Conservation (phyloP, 495 filamentous ascomycete species). For the Podospora didyma region DNA sequence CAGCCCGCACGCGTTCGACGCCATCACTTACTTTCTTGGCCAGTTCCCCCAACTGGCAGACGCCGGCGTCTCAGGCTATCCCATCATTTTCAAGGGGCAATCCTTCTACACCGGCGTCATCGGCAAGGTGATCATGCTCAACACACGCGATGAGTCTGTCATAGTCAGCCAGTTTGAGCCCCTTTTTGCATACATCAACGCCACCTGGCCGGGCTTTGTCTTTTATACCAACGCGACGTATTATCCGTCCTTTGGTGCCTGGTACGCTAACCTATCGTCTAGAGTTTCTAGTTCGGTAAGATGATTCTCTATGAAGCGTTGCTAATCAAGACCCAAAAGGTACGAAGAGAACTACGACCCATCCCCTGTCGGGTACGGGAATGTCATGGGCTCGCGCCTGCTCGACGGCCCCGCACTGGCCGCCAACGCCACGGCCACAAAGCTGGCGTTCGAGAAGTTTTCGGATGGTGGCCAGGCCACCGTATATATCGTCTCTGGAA, state of each 20-base stretch:
- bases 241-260: conserved; percentile 40
- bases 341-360: conserved; percentile 28
- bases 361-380: conserved; percentile 29
- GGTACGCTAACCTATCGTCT: conserved; percentile 25
- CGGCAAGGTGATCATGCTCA: conserved; percentile 19
- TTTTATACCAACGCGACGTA: conserved; percentile 37
- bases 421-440: conserved; percentile 18
- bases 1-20: conserved; percentile 16
- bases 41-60: conserved; percentile 29
- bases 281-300: not conserved
- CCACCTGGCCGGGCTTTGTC: conserved; percentile 39
- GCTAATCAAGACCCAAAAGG: not conserved
- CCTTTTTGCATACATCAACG: conserved; percentile 28
- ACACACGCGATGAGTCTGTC: conserved; percentile 25
- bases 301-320: not conserved
- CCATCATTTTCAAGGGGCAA: conserved; percentile 23
- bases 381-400: conserved; percentile 36
- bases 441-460: conserved; percentile 20
- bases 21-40: conserved; percentile 31
- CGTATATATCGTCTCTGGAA: conserved; percentile 28
- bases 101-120: conserved; percentile 27
- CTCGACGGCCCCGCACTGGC: conserved; percentile 29
- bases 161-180: conserved; percentile 41
- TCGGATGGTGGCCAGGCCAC: conserved; percentile 4
- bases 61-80: conserved; percentile 36